A percentile compares a stretch with the other conserved stretches of the same genome.
phyloP scores from a whole-genome alignment of 768 basidiomycete genomes.

The Kwoniella dejecticola region DNA sequence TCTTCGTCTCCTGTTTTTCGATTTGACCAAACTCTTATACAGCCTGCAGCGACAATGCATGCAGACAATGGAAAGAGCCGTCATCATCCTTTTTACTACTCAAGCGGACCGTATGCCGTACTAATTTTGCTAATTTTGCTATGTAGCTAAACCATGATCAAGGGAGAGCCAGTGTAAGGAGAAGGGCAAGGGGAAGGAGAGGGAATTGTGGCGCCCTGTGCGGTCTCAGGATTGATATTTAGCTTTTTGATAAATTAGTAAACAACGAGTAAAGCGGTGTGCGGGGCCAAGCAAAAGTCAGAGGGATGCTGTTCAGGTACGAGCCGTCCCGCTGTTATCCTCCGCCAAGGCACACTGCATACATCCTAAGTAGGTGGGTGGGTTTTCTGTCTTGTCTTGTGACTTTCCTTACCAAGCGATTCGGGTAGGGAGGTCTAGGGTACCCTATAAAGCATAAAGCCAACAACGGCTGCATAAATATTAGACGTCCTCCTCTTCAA shows the following conservation, averaged over 20 bases:
- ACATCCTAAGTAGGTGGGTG: not conserved
- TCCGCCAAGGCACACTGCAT: constrained; percentile 3
- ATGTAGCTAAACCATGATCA: not conserved
- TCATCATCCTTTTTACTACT: not conserved
- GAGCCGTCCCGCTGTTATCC: constrained; percentile 3
- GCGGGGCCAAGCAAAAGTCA: not conserved
- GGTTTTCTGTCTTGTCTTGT: not conserved
- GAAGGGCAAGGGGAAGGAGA: not conserved
- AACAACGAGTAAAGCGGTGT: not conserved
- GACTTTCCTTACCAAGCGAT: no score
- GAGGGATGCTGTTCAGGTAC: not conserved
- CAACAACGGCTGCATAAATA: no score
- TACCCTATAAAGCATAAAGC: no score
- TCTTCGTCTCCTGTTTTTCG: not conserved
- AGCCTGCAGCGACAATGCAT: no score
- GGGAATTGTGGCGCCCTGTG: constrained; percentile 1
- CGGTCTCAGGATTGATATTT: constrained; percentile 1
- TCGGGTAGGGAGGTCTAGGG: no score
- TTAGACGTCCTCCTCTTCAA: no score
- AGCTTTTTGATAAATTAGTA: not conserved
- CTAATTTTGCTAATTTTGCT: not conserved
- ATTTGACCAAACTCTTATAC: not conserved
- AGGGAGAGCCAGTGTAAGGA: not conserved
- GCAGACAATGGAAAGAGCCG: not conserved
- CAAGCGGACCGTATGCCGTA: not conserved